These are phyloP conservation scores for Hymenoscyphus fructigenus DNA, from an alignment of 2,329 filamentous ascomycete species.

Conservation along the genomic window DNA sequence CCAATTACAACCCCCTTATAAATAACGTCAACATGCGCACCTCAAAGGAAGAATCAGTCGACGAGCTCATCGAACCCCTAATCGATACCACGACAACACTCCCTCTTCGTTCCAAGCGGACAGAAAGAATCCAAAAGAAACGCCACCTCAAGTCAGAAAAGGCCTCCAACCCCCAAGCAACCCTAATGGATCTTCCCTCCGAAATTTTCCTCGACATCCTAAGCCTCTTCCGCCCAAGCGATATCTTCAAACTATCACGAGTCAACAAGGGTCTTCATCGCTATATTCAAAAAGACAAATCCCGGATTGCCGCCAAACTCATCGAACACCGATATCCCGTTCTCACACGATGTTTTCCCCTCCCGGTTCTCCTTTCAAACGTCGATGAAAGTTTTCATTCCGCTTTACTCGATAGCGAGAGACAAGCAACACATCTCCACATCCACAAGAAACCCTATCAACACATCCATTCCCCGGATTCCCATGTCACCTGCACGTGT, in stretches of 20 bases:
- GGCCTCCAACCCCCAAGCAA: conserved; percentile 33
- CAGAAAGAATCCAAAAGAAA: conserved; percentile 47
- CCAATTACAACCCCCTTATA: background rate
- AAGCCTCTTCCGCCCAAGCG: conserved; percentile 47
- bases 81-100: conserved; percentile 51
- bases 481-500: conserved; percentile 53
- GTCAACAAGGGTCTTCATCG: conserved; percentile 43
- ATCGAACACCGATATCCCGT: conserved; percentile 48
- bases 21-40: background rate
- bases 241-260: conserved; percentile 47
- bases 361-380: conserved; percentile 46
- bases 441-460: conserved; percentile 53
- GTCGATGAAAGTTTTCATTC: conserved; percentile 40
- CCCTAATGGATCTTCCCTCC: conserved; percentile 49
- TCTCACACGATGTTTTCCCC: conserved; percentile 51
- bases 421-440: conserved; percentile 42
- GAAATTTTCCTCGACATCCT: conserved; percentile 53
- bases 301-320: conserved; percentile 44
- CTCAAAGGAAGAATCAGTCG: background rate
- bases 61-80: conserved; percentile 40
- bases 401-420: conserved; percentile 42
- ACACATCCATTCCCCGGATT: conserved; percentile 50
- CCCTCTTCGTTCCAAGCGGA: conserved; percentile 51
- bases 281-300: conserved; percentile 47
- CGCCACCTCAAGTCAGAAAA: conserved; percentile 43